A percentile compares a stretch with the other conserved stretches of the same genome.
phyloP scores from a whole-genome alignment of 1,284 basidiomycete genomes.

The Sanguinoderma infundibulare region DNA sequence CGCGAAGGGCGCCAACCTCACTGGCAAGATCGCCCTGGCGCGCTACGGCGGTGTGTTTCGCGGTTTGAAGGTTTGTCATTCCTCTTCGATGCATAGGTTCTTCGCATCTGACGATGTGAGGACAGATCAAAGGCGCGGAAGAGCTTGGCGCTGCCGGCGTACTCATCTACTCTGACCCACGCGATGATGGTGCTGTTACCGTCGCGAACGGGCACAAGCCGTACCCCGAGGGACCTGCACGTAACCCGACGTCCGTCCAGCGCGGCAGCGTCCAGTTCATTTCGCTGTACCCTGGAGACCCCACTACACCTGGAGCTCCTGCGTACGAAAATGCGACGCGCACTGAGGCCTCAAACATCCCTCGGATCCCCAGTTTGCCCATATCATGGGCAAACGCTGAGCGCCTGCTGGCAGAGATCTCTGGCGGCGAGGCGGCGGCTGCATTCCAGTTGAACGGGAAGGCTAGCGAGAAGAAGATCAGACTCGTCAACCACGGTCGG shows the following conservation, averaged over 20 bases:
- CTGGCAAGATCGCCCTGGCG: slow-evolving; percentile 82
- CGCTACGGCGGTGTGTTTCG: slow-evolving; percentile 86
- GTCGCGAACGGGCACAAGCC: slow-evolving; percentile 76
- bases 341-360: slow-evolving; percentile 70
- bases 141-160: slow-evolving; percentile 80
- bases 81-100: not conserved
- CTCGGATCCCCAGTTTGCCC: slow-evolving; percentile 83
- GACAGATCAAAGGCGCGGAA: slow-evolving; percentile 78
- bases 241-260: slow-evolving; percentile 84
- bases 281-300: slow-evolving; percentile 83
- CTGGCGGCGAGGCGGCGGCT: slow-evolving; percentile 33
- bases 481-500: slow-evolving; percentile 68
- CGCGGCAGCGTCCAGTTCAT: slow-evolving; percentile 89
- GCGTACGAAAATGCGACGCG: slow-evolving; percentile 86
- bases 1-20: slow-evolving; percentile 69
- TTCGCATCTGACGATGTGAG: not conserved
- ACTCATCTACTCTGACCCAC: slow-evolving; percentile 88
- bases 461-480: slow-evolving; percentile 51
- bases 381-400: slow-evolving; percentile 76
- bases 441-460: slow-evolving; percentile 50
- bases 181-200: slow-evolving; percentile 86
- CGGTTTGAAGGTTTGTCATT: slow-evolving; percentile 70
- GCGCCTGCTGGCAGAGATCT: slow-evolving; percentile 63
- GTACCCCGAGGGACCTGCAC: slow-evolving; percentile 87
- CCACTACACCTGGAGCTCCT: slow-evolving; percentile 86